Evolutionary conservation across 345 rosid species (phyloP), one percentile per base, ranked within the genome.

Genomic region (Kernera saxatilis): DNA sequence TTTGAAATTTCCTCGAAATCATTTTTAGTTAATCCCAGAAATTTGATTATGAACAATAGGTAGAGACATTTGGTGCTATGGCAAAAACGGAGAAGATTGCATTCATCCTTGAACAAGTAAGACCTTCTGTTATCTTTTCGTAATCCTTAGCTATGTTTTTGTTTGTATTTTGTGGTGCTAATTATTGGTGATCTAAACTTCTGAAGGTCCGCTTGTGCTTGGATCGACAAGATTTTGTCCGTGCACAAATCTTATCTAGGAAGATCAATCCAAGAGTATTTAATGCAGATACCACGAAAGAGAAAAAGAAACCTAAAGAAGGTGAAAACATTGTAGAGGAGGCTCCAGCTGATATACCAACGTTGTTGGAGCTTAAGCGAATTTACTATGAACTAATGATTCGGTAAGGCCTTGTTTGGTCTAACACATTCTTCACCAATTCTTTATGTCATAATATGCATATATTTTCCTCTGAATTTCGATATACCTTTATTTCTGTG

Each of bases 21-120:
- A 0, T 23, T 2, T 12, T n/a, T 25, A 2, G 45, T 62, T 76
- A 3, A 46, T 71, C 17, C 2, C 0, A 22, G 9, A 14, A 26
- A 25, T 44, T 19, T 73, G 52, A 49, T 70, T 39, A 54, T 33
- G 43, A 22, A 15, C 5, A 45, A 18, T 67, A 93, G 96, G 98
- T 93, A 79, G 99, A 91, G 81, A 93, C 97, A 36, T 93, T 91
- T 85, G 95, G 97, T 68, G 93, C 97, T 25, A 87, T 93, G 98
- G 98, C 96, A 14, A 89, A 89, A 79, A 91, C 97, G 23, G 97
- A 93, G 85, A 91, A 93, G 83, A 91, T 89, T 69, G 96, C 97
- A 0, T 88, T 93, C 73, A 91, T 93, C 64, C 97, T 93, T 43
- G 97, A 91, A 70, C 98, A 91, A 80, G 98, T 91, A 73, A 6